A percentile compares a stretch with the other conserved stretches of the same genome.
Conservation (phyloP, 2,329 filamentous ascomycete species). For the Neocucurbitaria cava region DNA sequence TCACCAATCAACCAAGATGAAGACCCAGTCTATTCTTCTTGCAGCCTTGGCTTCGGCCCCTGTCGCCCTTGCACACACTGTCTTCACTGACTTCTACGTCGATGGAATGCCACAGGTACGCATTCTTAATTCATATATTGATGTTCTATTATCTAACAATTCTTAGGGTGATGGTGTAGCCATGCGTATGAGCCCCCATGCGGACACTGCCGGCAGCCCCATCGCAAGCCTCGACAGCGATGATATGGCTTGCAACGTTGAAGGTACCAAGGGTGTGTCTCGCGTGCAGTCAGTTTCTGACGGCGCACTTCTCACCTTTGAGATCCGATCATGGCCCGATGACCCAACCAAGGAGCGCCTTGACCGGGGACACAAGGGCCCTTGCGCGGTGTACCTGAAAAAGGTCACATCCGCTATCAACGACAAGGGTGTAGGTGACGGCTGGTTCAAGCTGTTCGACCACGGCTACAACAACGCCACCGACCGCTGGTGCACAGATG, state of each 20-base stretch:
- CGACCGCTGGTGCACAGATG: conserved; percentile 73
- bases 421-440: conserved; percentile 62
- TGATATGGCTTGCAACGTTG: conserved; percentile 72
- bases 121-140: neutral
- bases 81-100: conserved; percentile 46
- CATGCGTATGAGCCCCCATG: conserved; percentile 69
- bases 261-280: conserved; percentile 57
- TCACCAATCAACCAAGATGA: conserved; percentile 33
- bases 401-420: conserved; percentile 65
- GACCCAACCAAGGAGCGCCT: conserved; percentile 62
- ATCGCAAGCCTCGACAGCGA: conserved; percentile 63
- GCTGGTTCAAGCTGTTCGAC: conserved; percentile 82
- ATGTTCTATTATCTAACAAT: conserved; percentile 25
- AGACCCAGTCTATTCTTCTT: conserved; percentile 42
- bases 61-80: conserved; percentile 44
- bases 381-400: conserved; percentile 78
- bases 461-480: conserved; percentile 66
- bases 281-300: conserved; percentile 57
- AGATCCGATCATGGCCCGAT: conserved; percentile 69
- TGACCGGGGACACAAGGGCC: conserved; percentile 69
- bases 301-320: conserved; percentile 68
- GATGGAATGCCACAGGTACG: conserved; percentile 41
- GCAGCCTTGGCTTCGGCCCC: conserved; percentile 43
- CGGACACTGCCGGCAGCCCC: conserved; percentile 62
- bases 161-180: conserved; percentile 72